Base-by-base conservation (phyloP, 2,329 filamentous ascomycete species). In the Alternaria hordeiaustralica region DNA sequence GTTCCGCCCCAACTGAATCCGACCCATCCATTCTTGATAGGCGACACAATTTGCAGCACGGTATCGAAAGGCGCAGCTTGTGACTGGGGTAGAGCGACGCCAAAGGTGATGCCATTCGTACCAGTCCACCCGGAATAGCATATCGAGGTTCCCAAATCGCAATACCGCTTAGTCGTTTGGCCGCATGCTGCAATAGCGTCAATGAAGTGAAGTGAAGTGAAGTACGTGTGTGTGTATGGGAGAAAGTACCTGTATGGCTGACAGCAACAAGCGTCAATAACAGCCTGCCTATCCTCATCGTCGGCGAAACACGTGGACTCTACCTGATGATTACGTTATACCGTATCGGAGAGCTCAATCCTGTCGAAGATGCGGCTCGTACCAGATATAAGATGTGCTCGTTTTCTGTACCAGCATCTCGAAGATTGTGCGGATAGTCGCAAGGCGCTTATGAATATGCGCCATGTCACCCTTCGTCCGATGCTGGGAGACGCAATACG, bases 1-100 rank as follows among this genome's bases (percentile, higher is more conserved):
- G 79, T 79, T 5, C 83, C 84, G n/a, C 83, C 84, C 84, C 84
- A 85, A 13, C 84, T 80, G 21, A 85, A 74, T 3, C 83, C 84
- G 9, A 82, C 80, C 84, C 84, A 86, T 59, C 83, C 84, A 49
- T 84, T 78, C 3, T 74, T 70, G n/a, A 74, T 74, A 13, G 83
- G 83, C 0, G 82, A 79, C 4, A 81, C 74, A 47, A 85, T 79
- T 67, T 85, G 83, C 21, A 84, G 43, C 6, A 84, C 79, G 11
- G 78, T 75, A 58, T 84, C 82, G 61, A 81, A 84, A 0, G 76
- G 67, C 10, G 77, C 71, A 1, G 70, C 65, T 10, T 65, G 67
- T 0, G 60, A 62, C 43, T 71, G 71, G 11, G 82, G 82, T 12
- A 84, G 71, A 18, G 81, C 80, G 5, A 82, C 71, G 0, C 73